Evolutionary conservation across 179 eudicot genomes (phyloP).

Genomic region (Heliamphora pulchella): DNA sequence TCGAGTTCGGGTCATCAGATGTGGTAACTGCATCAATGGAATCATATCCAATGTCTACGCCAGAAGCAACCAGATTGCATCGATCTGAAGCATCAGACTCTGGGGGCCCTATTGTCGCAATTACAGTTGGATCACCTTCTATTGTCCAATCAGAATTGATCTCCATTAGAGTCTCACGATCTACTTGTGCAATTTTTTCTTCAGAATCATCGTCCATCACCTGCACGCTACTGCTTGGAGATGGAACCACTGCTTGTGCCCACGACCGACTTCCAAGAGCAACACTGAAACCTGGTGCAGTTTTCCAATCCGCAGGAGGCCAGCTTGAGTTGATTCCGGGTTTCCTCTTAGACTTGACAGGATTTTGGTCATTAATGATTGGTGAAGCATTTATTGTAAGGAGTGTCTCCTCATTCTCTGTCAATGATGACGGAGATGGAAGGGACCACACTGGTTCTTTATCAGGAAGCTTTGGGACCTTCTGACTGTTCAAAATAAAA

Average conservation of each 20-base stretch:
- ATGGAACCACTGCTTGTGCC: conserved; percentile 19
- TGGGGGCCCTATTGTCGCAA: conserved; percentile 21
- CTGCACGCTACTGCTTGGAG: conserved; percentile 19
- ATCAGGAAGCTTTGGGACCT: conserved; percentile 65
- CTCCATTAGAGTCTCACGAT: conserved; percentile 19
- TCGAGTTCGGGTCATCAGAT: conserved; percentile 31
- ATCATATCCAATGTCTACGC: conserved; percentile 21
- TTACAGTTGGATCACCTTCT: conserved; percentile 31
- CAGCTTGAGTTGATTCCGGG: conserved; percentile 45
- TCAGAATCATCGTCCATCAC: conserved; percentile 13
- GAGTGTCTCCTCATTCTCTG: conserved; percentile 27
- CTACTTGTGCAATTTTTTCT: conserved; percentile 9
- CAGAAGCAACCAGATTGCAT: conserved; percentile 21
- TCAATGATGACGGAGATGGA: conserved; percentile 25
- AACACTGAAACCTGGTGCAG: conserved; percentile 64
- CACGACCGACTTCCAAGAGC: conserved; percentile 17
- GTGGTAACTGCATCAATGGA: conserved; percentile 29
- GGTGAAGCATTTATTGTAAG: conserved; percentile 19
- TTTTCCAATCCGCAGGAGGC: conserved; percentile 87
- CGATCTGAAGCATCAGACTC: conserved; percentile 22
- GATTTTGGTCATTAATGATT: conserved; percentile 22
- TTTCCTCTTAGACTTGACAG: conserved; percentile 29
- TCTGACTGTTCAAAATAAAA: conserved; percentile 73
- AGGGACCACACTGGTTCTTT: conserved; percentile 71
- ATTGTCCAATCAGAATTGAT: conserved; percentile 26